Evolutionary conservation across 1,284 basidiomycete genomes (phyloP).

Genomic region (Fomitopsis betulina): DNA sequence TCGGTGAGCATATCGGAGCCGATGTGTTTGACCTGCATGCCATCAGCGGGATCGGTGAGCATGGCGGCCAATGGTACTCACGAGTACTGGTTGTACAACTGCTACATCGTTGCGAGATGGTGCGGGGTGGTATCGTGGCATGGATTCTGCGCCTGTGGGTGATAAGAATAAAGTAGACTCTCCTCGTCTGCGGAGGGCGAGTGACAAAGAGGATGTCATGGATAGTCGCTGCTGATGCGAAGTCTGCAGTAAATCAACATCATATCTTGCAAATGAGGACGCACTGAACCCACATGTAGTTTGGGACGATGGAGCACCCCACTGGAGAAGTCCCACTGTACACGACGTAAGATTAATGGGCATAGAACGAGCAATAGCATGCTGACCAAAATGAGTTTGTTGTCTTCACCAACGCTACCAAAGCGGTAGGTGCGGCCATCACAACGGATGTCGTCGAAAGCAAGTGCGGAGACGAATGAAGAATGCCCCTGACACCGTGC

Average conservation of each 20-base stretch:
- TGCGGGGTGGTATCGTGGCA: constrained; percentile 75
- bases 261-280: neutral
- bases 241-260: constrained; percentile 24
- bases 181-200: constrained; percentile 52
- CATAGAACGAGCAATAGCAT: neutral
- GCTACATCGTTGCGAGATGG: constrained; percentile 88
- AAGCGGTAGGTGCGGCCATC: constrained; percentile 89
- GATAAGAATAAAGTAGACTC: constrained; percentile 54
- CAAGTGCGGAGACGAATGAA: constrained; percentile 86
- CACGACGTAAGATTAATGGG: neutral
- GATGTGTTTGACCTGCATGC: constrained; percentile 64
- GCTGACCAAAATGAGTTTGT: constrained; percentile 79
- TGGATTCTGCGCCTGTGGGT: constrained; percentile 31
- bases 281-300: constrained; percentile 33
- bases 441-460: constrained; percentile 85
- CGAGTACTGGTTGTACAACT: constrained; percentile 86
- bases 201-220: constrained; percentile 69
- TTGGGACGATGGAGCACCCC: constrained; percentile 75
- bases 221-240: constrained; percentile 68
- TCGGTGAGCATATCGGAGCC: constrained; percentile 73
- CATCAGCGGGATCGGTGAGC: constrained; percentile 3
- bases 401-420: constrained; percentile 91
- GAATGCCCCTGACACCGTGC: constrained; percentile 96
- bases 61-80: constrained; percentile 34
- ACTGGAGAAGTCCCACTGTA: constrained; percentile 88